Conservation (phyloP, 169 alveolate species). For the Plasmodium adleri region DNA sequence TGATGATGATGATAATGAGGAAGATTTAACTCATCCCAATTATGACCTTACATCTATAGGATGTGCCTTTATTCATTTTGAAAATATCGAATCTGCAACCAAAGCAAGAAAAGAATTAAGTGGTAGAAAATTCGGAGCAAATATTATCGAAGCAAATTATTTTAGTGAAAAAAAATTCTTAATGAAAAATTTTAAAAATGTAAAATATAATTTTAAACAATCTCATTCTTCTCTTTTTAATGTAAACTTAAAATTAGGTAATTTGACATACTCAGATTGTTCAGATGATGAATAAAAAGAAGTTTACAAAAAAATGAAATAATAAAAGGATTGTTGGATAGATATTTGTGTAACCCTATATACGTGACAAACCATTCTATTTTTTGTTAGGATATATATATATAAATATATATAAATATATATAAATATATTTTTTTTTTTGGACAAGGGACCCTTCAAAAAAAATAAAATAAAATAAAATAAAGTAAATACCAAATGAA, state of each 20-base stretch:
- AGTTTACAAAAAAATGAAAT: too few species aligned
- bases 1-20: conserved; percentile 35
- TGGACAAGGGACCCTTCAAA: not conserved
- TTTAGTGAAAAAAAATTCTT: conserved; percentile 77
- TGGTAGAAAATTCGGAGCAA: conserved; percentile 82
- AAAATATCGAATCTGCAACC: conserved; percentile 80
- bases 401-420: not conserved
- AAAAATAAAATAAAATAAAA: not conserved
- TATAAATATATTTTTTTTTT: not conserved
- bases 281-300: conserved; percentile 15
- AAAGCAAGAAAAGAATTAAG: conserved; percentile 83
- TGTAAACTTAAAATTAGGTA: conserved; percentile 38
- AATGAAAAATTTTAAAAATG: conserved; percentile 75
- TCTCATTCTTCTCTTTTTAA: conserved; percentile 60
- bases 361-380: too few species aligned
- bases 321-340: too few species aligned
- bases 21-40: conserved; percentile 58
- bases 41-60: conserved; percentile 79
- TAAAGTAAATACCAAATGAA: not conserved
- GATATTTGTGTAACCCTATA: too few species aligned
- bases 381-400: not conserved
- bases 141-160: conserved; percentile 84
- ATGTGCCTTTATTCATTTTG: conserved; percentile 81
- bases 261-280: conserved; percentile 50
- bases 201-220: conserved; percentile 79